phyloP scores from a whole-genome alignment of 495 filamentous ascomycete species.

The Staphylotrichum longicolle region DNA sequence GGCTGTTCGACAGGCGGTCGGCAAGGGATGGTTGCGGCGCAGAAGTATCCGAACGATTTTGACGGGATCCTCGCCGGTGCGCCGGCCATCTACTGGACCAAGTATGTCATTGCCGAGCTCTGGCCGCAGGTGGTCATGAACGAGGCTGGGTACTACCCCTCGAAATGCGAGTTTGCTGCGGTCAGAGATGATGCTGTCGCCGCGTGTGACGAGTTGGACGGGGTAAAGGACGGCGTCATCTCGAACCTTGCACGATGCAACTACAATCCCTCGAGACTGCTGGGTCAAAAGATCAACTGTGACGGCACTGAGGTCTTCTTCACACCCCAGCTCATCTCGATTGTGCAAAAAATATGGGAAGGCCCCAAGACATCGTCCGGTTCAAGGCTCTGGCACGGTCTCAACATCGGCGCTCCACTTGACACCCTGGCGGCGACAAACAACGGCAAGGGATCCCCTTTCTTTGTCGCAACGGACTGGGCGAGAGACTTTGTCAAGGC shows the following conservation, averaged over 20 bases:
- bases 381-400: too few relatives aligned
- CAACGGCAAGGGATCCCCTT: too few relatives aligned
- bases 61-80: slow-evolving; percentile 1
- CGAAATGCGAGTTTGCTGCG: neutral
- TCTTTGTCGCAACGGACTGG: too few relatives aligned
- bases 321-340: too few relatives aligned
- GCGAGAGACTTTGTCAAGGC: too few relatives aligned
- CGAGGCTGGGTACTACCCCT: neutral
- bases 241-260: neutral
- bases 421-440: too few relatives aligned
- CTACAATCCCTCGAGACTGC: neutral
- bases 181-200: neutral
- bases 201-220: slow-evolving; percentile 18
- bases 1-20: slow-evolving; percentile 3
- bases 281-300: too few relatives aligned
- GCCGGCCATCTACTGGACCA: slow-evolving; percentile 4
- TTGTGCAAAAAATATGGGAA: too few relatives aligned
- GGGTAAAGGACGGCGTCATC: slow-evolving; percentile 15
- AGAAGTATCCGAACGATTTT: neutral
- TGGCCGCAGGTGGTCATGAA: slow-evolving; percentile 11
- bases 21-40: slow-evolving; percentile 6
- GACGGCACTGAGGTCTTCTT: too few relatives aligned
- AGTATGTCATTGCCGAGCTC: slow-evolving; percentile 5
- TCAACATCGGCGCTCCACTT: too few relatives aligned
- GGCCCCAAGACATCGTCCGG: too few relatives aligned